Conservation (phyloP, 2,329 filamentous ascomycete genomes). For the Gaeumannomyces tritici region DNA sequence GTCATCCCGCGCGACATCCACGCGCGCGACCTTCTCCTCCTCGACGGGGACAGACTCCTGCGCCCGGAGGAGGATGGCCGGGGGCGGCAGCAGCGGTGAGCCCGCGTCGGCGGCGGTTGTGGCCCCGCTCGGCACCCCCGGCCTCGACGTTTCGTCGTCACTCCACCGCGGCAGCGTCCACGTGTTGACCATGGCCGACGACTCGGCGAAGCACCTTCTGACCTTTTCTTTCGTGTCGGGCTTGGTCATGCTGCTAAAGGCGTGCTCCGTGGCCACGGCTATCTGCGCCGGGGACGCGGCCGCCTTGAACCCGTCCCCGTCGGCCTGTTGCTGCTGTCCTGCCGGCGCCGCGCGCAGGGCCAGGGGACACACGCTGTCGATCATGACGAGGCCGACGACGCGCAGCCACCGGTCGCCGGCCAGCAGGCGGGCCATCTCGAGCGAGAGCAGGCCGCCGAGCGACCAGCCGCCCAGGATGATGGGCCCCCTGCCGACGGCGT, state of each 20-base stretch:
- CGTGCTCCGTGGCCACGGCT: conserved; percentile 2
- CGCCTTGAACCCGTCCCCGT: conserved; percentile 20
- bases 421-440: conserved; percentile 38
- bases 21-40: conserved; percentile 14
- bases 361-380: conserved; percentile 36
- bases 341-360: background rate
- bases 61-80: conserved; percentile 35
- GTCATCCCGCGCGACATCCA: conserved; percentile 35
- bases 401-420: conserved; percentile 18
- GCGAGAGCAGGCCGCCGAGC: conserved; percentile 39
- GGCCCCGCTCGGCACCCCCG: background rate
- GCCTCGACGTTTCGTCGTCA: background rate
- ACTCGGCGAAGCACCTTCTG: conserved; percentile 30
- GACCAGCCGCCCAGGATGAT: conserved; percentile 48
- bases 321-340: background rate
- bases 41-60: conserved; percentile 26
- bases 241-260: conserved; percentile 12
- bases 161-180: conserved; percentile 27
- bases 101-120: background rate
- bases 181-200: conserved; percentile 25
- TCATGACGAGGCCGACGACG: conserved; percentile 40
- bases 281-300: background rate
- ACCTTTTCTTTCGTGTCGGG: conserved; percentile 18
- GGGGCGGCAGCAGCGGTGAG: conserved; percentile 20
- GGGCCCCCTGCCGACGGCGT: conserved; percentile 23